Base-by-base conservation (phyloP, 345 rosid species). In the Populus simonii region DNA sequence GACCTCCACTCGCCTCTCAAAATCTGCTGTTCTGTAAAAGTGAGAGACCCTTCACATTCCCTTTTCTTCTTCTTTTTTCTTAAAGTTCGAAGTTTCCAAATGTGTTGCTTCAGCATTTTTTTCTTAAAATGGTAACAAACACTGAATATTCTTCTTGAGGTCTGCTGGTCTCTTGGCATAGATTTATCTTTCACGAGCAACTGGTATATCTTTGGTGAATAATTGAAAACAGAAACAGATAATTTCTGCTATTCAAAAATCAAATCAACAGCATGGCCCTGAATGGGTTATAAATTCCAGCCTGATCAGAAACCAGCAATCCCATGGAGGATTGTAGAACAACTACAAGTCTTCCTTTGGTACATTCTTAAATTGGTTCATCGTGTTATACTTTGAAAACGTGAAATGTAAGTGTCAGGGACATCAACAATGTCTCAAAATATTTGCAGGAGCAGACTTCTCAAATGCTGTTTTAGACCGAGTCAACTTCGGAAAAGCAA, bases 391-490 rank as follows among this genome's bases (percentile, higher is more conserved):
- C 4, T 33, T 33, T 33, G 6, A 33, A 33, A 33, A 33, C 36
- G 6, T 33, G 36, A 33, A 33, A 33, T 33, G 49, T 2, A 11
- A 10, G 2, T 2, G 53, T 12, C 25, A 11, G 20, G 15, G 25
- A 47, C 12, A 31, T 55, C 11, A 35, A 72, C 79, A 53, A n/a
- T 31, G 11, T 4, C 12, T 38, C 16, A 53, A 57, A 38, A 66
- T 68, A 49, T 5, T 47, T 85, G 82, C 88, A 95, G 98, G 97
- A 39, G 87, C 83, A 25, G 83, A 96, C 89, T 96, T 93, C 88
- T 83, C 94, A 0, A 90, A 96, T 83, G 97, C 98, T 45, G 98
- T 96, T 55, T 38, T 96, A 20, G 99, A 96, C 71, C 87, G 98
- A 36, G 99, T 96, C 12, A 91, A 90, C 65, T 93, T 96, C 18